Base-by-base conservation (phyloP, 2,329 filamentous ascomycete genomes). In the Dendryphion nanum region DNA sequence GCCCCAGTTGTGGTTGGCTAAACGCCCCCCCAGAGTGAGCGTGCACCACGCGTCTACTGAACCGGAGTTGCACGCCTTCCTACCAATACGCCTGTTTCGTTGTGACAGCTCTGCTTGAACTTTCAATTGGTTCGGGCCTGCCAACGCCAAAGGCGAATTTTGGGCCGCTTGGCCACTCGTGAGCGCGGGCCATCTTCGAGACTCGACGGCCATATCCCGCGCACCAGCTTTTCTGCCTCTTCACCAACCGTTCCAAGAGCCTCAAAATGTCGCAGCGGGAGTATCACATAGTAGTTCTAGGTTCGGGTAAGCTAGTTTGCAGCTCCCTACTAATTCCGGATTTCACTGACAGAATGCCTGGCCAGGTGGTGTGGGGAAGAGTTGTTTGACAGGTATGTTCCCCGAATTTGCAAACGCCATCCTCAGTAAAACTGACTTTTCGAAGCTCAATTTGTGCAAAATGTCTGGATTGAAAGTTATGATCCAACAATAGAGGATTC, bases 301-400 rank as follows among this genome's bases (percentile, higher is more conserved):
- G 66, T 26, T 66, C 64, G 35, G 64, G 66, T 67, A 54, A 53
- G 64, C 47, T 44, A 42, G 42, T 39, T 23, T 42, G 21, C 34
- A 43, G 38, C 28, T 44, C 38, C 46, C 40, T 34, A 38, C 30
- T 39, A 47, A 28, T 13, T 40, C 42, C 50, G 41, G 43, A 36
- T 34, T 42, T 29, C 30, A 45, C 57, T 59, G 45, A 63, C 55
- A 30, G 47, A 31, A 37, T 55, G 48, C 49, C 49, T 50, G 42
- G 58, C 57, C 65, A 89, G 86, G 89, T 70, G 89, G 89, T 65
- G 89, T 95, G 61, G 89, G 89, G 46, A 95, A 95, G 71, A 94
- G 88, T 66, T 94, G 89, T 75, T 74, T 95, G 55, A 95, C 89
- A 67, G 87, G 88, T 93, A 74, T 64, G 73, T 64, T 35, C n/a